phyloP scores from a whole-genome alignment of 495 filamentous ascomycete species.

The Parathielavia appendiculata region DNA sequence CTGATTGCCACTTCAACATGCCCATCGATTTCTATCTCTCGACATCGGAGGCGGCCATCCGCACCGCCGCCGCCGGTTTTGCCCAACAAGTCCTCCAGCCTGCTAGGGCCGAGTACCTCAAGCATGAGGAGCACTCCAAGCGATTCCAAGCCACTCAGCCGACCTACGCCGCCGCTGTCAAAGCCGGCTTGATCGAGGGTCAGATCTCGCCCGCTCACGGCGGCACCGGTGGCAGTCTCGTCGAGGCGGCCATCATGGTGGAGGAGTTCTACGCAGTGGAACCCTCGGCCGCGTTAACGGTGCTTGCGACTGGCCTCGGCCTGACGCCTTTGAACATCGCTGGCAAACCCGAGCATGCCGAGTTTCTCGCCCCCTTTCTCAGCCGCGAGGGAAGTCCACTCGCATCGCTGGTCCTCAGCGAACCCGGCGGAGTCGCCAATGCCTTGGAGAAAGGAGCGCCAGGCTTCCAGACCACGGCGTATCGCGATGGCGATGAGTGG shows the following conservation, averaged over 20 bases:
- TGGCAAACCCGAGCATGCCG: conserved; percentile 37
- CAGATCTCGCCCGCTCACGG: conserved; percentile 42
- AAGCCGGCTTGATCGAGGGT: conserved; percentile 45
- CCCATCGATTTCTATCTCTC: conserved; percentile 42
- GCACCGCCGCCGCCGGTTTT: conserved; percentile 32
- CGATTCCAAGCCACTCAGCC: conserved; percentile 46
- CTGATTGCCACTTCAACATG: too few relatives aligned
- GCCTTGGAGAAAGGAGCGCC: conserved; percentile 45
- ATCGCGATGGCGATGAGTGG: conserved; percentile 49
- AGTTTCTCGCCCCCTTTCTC: conserved; percentile 48
- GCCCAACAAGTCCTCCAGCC: conserved; percentile 35
- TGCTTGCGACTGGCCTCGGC: conserved; percentile 49
- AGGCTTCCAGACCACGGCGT: conserved; percentile 47
- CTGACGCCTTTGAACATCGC: conserved; percentile 45
- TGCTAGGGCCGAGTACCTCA: conserved; percentile 33
- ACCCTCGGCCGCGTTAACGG: conserved; percentile 43
- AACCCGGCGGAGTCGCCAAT: conserved; percentile 50
- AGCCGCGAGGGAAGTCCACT: conserved; percentile 42
- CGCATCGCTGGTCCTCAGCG: conserved; percentile 48
- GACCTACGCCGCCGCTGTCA: conserved; percentile 40
- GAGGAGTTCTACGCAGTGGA: conserved; percentile 52
- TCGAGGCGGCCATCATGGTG: conserved; percentile 47
- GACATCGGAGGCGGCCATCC: conserved; percentile 32
- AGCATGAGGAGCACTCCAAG: conserved; percentile 27
- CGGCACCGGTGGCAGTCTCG: conserved; percentile 39